Evolutionary conservation across 495 filamentous ascomycete genomes (phyloP), one percentile per base, ranked within the genome.

Genomic region (Staphylotrichum longicolle): DNA sequence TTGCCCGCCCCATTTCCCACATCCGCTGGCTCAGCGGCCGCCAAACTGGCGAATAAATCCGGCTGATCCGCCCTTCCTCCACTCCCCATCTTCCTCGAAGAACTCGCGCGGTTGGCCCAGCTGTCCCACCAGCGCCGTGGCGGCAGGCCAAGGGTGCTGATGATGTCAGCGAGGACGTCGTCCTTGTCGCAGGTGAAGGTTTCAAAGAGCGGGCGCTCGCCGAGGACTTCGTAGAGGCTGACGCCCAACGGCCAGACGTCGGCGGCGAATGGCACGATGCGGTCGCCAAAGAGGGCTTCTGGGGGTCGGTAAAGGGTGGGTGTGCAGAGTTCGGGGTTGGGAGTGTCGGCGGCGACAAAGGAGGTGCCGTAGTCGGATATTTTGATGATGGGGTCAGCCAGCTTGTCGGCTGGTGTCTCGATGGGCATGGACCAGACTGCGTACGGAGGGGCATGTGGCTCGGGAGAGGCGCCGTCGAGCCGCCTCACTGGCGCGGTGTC

Each of bases 1-100:
- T 72, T 65, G 20, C 68, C 48, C 70, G 66, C 41, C 70, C 70
- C 72, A 74, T 72, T 10, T 70, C 65, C 63, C 68, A 68, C 56
- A 72, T 61, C 11, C 67, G 64, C 63, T 66, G 65, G 41, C 11
- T 59, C 54, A 73, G 64, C 45, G 63, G 54, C 40, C 41, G 41
- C 20, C 41, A 41, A 9, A 34, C 35, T 20, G 56, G 27, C 34
- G 37, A 1, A 32, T 39, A 52, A 46, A 58, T n/a, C 3, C 56
- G 46, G 10, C 35, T 55, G 11, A 34, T 55, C 2, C 40, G 9
- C 4, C 53, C 27, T 55, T 55, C 40, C 49, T 20, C 53, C 53
- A 45, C 27, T 40, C 37, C 9, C 53, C 40, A 40, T 44, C 39
- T 15, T n/a, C 4, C 39, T 44, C 39, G 7, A 44, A 57, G 8